Evolutionary conservation across 2,329 filamentous ascomycete species (phyloP), one percentile per base, ranked within the genome.

Genomic region (Cercospora zeina): DNA sequence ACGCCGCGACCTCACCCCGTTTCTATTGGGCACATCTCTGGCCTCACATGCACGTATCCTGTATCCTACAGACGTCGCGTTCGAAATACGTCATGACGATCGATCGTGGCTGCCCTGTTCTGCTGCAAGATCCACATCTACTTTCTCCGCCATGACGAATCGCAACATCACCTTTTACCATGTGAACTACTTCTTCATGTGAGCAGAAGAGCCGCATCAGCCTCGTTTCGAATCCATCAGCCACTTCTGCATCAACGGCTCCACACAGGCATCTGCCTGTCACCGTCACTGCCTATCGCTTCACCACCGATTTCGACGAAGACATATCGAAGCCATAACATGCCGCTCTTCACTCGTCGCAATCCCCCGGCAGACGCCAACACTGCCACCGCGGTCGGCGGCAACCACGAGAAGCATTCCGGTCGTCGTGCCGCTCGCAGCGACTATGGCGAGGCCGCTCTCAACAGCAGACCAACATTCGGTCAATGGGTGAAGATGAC

Each of bases 401-500:
- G 39, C 42, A 56, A 31, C 31, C 51, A 39, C 24, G 59, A 61
- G 27, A 39, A 58, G 31, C 39, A 50, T 21, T 39, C 53, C 21
- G 14, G 34, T 55, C 27, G 42, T 9, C n/a, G 39, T 13, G 45
- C 42, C 47, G 42, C 34, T 13, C 54, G 37, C 36, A 50, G 50
- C 42, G 58, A 59, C 10, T 59, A 54, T 47, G 50, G 49, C 19
- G 58, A 59, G 2, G 50, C 33, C 36, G 34, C 24, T 37, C 47
- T 59, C 27, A 54, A 39, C 58, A 76, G 72, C 2, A 77, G 82
- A 13, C 87, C 87, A 1, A 81, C 77, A 1, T 88, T 90, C 66
- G 86, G 87, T 2, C 85, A 89, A 71, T 90, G 88, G 88, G 72
- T 89, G 65, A 89, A 87, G 73, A 79, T 80, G 9, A 88, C 85